phyloP scores from a whole-genome alignment of 2,329 filamentous ascomycete genomes.

The Fusarium sp. region DNA sequence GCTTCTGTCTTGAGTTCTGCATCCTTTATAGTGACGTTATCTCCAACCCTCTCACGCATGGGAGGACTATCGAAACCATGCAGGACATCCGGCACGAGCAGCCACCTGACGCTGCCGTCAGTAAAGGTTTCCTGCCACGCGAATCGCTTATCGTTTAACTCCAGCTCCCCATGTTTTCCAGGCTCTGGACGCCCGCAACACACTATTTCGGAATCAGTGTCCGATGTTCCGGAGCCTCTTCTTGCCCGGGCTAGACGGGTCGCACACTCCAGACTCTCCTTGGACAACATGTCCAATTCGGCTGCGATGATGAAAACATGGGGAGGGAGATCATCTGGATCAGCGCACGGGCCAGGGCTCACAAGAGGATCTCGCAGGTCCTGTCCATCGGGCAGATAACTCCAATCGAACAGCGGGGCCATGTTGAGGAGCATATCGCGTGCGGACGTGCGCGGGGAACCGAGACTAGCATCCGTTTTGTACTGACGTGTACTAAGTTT shows the following conservation, averaged over 20 bases:
- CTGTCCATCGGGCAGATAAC: not conserved
- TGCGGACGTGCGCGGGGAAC: not conserved
- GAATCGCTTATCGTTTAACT: not conserved
- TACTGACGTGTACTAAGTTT: not conserved
- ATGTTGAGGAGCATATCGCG: not conserved
- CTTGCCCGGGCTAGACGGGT: not conserved
- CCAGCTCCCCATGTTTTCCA: not conserved
- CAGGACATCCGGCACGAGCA: not conserved
- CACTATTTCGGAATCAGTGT: not conserved
- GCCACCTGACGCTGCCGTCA: not conserved
- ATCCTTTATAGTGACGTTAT: not conserved
- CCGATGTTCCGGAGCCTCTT: not conserved
- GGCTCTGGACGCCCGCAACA: not conserved
- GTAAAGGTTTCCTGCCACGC: not conserved
- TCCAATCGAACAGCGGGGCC: not conserved
- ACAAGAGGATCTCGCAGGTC: not conserved
- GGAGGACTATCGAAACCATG: not conserved
- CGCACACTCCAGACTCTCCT: not conserved
- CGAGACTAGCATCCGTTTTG: not conserved
- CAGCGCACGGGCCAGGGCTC: not conserved
- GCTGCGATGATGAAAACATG: not conserved
- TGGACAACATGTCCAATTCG: not conserved
- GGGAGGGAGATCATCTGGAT: not conserved
- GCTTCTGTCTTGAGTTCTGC: not conserved
- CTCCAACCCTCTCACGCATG: not conserved